Base-by-base conservation (phyloP, 495 filamentous ascomycete species). In the Penicilliopsis zonata region DNA sequence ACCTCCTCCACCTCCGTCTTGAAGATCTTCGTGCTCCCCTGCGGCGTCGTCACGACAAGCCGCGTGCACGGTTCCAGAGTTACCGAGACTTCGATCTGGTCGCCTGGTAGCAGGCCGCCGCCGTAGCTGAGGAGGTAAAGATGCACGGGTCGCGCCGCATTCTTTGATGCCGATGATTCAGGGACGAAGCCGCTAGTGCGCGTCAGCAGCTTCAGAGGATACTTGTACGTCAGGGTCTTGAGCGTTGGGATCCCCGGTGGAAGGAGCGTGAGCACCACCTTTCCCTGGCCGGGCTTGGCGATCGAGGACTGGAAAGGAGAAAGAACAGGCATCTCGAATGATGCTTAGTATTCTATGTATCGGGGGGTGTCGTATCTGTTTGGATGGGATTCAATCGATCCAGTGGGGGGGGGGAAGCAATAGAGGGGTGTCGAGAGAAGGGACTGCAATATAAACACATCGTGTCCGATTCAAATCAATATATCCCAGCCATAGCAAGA, bases 1-100 rank as follows among this genome's bases (percentile, higher is more conserved):
- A 10, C 26, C 2, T 3, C 30, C 65, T 56, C 26, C 52, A 59
- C 30, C 7, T 71, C 59, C 3, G 83, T 78, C 42, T 83, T 85
- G 71, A 92, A 98, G 51, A 98, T 76, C 59, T 95, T 96, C 28
- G 90, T 96, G 63, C 82, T 82, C 22, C 90, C 90, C 61, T 96
- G 90, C 10, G 61, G 61, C 0, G 90, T 96, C 23, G 86, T 82
- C 13, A 95, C 72, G 25, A 80, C 78, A 22, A 98, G 70, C 36
- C 77, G 76, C 0, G 84, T 78, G 4, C 52, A 46, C 0, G 65
- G 43, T 13, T 74, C 73, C 14, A 94, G 61, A 3, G 69, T 67
- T 30, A 95, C 59, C 13, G 53, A 55, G 31, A 98, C 76, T 39
- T 78, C 61, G 44, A 95, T 79, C 36, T 70, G 59, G 55, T 98